Conservation (phyloP, 352 stramenopile species). For the Blastocystis sp. region DNA sequence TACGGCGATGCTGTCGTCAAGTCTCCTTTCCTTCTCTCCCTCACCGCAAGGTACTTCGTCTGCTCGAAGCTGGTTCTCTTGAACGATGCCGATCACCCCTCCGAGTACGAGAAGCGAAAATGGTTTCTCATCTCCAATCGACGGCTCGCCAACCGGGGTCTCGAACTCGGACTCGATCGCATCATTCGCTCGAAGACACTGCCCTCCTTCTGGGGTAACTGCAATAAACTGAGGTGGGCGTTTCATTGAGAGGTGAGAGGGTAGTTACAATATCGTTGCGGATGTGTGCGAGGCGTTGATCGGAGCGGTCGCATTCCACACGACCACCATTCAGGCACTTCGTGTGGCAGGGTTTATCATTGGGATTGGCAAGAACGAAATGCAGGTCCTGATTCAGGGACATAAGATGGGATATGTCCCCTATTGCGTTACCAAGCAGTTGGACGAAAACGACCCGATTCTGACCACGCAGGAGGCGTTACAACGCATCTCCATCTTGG, state of each 20-base stretch:
- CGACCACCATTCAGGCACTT: neutral
- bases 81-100: neutral
- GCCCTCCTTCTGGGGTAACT: neutral
- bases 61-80: neutral
- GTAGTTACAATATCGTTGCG: constrained; percentile 8
- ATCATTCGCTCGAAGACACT: constrained; percentile 3
- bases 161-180: neutral
- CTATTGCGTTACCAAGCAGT: neutral
- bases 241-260: neutral
- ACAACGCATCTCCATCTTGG: neutral
- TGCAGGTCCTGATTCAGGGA: neutral
- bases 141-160: neutral
- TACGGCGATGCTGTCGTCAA: constrained; percentile 44
- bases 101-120: neutral
- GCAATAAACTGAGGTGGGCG: neutral
- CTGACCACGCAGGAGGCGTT: neutral
- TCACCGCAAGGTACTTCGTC: constrained; percentile 19
- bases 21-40: neutral
- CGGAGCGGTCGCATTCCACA: neutral
- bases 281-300: constrained; percentile 50
- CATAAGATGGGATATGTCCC: neutral
- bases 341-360: neutral
- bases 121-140: neutral
- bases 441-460: neutral
- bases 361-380: neutral